These are phyloP conservation scores for Phyllosticta citribraziliensis DNA, from an alignment of 2,329 filamentous ascomycete genomes.

Conservation along the genomic window DNA sequence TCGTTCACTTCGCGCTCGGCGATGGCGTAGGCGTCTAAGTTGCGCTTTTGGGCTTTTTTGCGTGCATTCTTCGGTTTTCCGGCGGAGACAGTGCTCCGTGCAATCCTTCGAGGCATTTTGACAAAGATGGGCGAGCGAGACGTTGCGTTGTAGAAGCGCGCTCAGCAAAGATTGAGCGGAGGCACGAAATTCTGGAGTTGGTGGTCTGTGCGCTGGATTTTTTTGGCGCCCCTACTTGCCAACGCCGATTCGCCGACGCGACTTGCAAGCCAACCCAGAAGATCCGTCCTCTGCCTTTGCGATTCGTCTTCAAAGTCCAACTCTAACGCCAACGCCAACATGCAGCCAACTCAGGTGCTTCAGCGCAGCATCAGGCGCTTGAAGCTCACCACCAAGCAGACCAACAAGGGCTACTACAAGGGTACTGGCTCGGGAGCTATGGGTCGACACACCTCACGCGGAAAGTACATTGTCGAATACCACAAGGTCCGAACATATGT, in stretches of 20 bases:
- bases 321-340: constrained; percentile 27
- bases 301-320: not conserved
- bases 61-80: constrained; percentile 23
- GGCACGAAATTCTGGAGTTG: constrained; percentile 2
- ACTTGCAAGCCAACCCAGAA: not conserved
- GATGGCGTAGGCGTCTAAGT: constrained; percentile 54
- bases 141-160: not conserved
- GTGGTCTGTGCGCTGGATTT: constrained; percentile 3
- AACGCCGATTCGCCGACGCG: constrained; percentile 1
- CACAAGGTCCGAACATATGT: constrained; percentile 84
- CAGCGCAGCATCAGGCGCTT: constrained; percentile 62
- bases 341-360: constrained; percentile 61
- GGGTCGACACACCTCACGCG: constrained; percentile 74
- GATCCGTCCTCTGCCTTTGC: not conserved
- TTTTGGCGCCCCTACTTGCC: not conserved
- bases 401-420: constrained; percentile 94
- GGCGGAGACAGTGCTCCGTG: constrained; percentile 27
- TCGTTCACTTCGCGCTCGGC: constrained; percentile 49
- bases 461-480: constrained; percentile 77
- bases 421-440: constrained; percentile 82
- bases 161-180: not conserved
- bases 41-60: constrained; percentile 38
- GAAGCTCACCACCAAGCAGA: constrained; percentile 81
- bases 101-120: constrained; percentile 37
- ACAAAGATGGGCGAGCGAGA: not conserved